Percentiles rank a stretch among this genome's conserved stretches.
Conservation (phyloP, 2,329 filamentous ascomycete genomes). For the Incumbomyces lentus region DNA sequence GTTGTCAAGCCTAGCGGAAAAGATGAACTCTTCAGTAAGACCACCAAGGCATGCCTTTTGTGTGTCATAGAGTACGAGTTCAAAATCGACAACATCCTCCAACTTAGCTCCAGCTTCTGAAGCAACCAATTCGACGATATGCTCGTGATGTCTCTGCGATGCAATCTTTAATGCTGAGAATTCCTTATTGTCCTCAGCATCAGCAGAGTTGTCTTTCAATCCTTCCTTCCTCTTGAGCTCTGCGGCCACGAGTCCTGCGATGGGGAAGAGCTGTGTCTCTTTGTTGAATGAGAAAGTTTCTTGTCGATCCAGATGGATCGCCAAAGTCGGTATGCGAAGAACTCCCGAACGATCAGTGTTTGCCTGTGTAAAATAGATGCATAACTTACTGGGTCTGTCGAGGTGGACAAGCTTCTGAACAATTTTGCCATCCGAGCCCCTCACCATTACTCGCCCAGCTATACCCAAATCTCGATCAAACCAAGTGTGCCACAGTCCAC, state of each 20-base stretch:
- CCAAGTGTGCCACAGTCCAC: constrained; percentile 95
- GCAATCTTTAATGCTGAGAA: constrained; percentile 70
- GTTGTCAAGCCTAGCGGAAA: constrained; percentile 91
- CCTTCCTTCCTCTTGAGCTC: constrained; percentile 67
- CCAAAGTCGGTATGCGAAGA: constrained; percentile 81
- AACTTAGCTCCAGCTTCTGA: constrained; percentile 61
- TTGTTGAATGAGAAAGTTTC: constrained; percentile 90
- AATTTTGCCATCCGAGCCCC: constrained; percentile 61
- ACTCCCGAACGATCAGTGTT: constrained; percentile 32
- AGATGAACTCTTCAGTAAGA: constrained; percentile 87
- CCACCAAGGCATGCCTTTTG: constrained; percentile 85
- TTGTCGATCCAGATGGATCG: constrained; percentile 84
- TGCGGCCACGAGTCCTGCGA: constrained; percentile 73
- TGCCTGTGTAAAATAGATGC: neutral
- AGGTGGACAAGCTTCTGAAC: constrained; percentile 81
- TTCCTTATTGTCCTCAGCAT: constrained; percentile 32
- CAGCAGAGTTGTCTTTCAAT: constrained; percentile 27
- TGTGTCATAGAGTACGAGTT: constrained; percentile 93
- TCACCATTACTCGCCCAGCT: constrained; percentile 77
- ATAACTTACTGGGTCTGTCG: constrained; percentile 57
- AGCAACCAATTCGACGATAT: constrained; percentile 75
- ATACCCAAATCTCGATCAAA: constrained; percentile 91
- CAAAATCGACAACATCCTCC: constrained; percentile 77
- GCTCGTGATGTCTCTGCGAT: constrained; percentile 76
- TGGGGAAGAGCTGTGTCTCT: constrained; percentile 90